phyloP scores from a whole-genome alignment of 139 green algal genomes.

The Axilococcus clingmanii region DNA sequence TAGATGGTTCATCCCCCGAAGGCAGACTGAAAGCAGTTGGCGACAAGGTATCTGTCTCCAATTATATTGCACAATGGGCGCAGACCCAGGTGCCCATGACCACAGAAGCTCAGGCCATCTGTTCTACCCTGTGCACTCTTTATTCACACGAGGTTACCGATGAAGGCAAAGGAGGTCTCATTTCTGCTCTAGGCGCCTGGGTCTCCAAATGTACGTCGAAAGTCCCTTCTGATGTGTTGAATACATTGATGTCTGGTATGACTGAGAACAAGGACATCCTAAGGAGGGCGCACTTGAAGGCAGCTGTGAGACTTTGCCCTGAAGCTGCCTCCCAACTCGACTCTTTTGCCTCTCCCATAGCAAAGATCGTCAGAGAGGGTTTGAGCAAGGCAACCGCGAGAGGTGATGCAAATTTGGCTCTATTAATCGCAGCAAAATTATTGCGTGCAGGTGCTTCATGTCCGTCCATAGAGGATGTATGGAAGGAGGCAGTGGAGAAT shows the following conservation, averaged over 20 bases:
- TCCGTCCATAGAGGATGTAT: constrained; percentile 30
- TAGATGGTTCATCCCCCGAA: constrained; percentile 53
- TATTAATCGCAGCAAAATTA: constrained; percentile 28
- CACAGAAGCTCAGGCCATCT: too few species aligned
- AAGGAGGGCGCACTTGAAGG: constrained; percentile 17
- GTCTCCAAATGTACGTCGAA: constrained; percentile 14
- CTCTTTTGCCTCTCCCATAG: constrained; percentile 13
- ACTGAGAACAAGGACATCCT: constrained; percentile 39
- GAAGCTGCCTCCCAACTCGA: not conserved
- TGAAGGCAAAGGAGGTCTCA: constrained; percentile 34
- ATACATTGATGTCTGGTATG: constrained; percentile 12
- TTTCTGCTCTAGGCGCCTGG: constrained; percentile 38
- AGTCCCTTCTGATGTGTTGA: constrained; percentile 1
- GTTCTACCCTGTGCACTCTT: constrained; percentile 10
- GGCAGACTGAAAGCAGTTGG: constrained; percentile 64
- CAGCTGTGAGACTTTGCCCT: not conserved
- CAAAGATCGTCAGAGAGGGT: constrained; percentile 34
- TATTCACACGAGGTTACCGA: constrained; percentile 33
- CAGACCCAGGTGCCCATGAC: constrained; percentile 26
- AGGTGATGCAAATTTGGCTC: constrained; percentile 26
- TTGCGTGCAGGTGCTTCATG: constrained; percentile 14
- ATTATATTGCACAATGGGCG: constrained; percentile 31
- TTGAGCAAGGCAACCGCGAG: constrained; percentile 34
- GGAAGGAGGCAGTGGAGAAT: constrained; percentile 13
- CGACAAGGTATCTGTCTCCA: constrained; percentile 37